A percentile compares a stretch with the other conserved stretches of the same genome.
Evolutionary conservation across 106 monocot genomes (phyloP).

Genomic region (Dendrobium officinale): DNA sequence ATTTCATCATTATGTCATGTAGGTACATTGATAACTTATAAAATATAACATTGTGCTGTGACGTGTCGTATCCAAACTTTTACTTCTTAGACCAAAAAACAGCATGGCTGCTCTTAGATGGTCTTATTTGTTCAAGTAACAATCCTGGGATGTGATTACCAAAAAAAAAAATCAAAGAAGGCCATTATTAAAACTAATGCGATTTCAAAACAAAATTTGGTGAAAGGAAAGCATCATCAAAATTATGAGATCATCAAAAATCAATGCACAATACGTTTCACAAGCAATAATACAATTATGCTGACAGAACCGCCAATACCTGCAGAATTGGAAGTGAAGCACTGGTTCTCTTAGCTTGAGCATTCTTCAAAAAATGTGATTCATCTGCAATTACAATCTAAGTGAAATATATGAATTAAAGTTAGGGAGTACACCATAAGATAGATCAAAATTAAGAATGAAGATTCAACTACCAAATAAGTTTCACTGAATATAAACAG

Average conservation of each 20-base stretch:
- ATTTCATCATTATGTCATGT: too few relatives aligned
- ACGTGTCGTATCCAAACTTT: too few relatives aligned
- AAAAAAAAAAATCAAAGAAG: not conserved
- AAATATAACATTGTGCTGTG: too few relatives aligned
- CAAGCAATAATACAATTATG: not conserved
- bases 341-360: conserved; percentile 94
- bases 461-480: not conserved
- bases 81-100: too few relatives aligned
- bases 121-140: not conserved
- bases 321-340: conserved; percentile 78
- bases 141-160: not conserved
- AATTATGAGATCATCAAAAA: not conserved
- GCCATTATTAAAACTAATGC: not conserved
- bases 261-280: not conserved
- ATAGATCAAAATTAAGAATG: not conserved
- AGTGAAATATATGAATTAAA: conserved; percentile 5
- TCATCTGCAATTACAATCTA: conserved; percentile 97
- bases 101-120: not conserved
- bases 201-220: not conserved
- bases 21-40: too few relatives aligned
- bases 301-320: conserved; percentile 28
- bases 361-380: conserved; percentile 96
- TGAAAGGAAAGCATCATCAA: not conserved
- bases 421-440: not conserved
- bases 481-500: not conserved